phyloP scores from a whole-genome alignment of 2,329 filamentous ascomycete species.

The Aspergillus sp. region DNA sequence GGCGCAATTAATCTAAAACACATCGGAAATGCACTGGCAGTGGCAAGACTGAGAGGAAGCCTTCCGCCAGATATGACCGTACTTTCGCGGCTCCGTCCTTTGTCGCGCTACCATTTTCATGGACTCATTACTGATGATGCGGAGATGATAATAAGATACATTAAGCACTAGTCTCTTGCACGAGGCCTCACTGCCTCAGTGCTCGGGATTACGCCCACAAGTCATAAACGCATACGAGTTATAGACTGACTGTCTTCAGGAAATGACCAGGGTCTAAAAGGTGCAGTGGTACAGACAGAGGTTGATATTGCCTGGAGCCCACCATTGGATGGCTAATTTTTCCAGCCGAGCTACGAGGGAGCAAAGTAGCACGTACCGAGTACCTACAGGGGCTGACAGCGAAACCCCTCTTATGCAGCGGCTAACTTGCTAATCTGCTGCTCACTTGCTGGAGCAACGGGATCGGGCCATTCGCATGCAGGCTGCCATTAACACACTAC shows the following conservation, averaged over 20 bases:
- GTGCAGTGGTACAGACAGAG: background rate
- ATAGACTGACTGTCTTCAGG: background rate
- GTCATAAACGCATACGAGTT: background rate
- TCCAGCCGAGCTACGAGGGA: too few species aligned
- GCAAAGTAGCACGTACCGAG: too few species aligned
- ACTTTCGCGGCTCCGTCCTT: background rate
- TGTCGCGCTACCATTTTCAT: too few species aligned
- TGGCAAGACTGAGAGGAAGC: background rate
- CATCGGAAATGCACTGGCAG: background rate
- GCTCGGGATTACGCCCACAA: background rate
- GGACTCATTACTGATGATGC: background rate
- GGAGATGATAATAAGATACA: background rate
- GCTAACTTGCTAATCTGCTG: too few species aligned
- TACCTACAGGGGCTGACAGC: too few species aligned
- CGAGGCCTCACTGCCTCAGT: background rate
- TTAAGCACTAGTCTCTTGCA: background rate
- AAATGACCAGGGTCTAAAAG: background rate
- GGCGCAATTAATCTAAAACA: background rate
- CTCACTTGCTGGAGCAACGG: too few species aligned
- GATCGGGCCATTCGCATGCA: too few species aligned
- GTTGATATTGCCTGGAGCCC: background rate
- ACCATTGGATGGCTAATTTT: background rate
- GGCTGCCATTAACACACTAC: conserved; percentile 4
- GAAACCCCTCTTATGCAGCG: background rate
- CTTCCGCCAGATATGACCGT: background rate